These are phyloP conservation scores for Leishmania major DNA, from an alignment of 208 protist species.

Conservation along the genomic window DNA sequence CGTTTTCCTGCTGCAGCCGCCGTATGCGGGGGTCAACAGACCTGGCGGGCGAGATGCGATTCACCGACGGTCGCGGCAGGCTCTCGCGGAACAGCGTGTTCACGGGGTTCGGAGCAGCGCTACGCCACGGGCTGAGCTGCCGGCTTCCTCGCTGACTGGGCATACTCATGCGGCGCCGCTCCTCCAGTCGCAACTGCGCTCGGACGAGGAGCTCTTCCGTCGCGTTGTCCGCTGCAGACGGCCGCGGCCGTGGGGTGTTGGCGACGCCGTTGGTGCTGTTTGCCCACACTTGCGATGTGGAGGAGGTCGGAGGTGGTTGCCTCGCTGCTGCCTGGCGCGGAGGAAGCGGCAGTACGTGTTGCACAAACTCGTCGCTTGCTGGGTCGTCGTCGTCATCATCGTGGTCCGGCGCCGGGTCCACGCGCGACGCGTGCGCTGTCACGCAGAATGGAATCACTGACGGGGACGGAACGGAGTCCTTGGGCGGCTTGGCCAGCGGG, in stretches of 20 bases:
- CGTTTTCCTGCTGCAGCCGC: conserved; percentile 53
- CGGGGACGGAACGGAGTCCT: background rate
- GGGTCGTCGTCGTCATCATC: conserved; percentile 10
- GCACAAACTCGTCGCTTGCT: conserved; percentile 32
- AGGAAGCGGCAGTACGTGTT: conserved; percentile 28
- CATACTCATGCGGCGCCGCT: conserved; percentile 26
- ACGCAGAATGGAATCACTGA: background rate
- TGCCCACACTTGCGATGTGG: conserved; percentile 5
- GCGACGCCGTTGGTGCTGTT: conserved; percentile 1
- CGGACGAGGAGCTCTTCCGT: conserved; percentile 41
- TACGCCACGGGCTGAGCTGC: conserved; percentile 18
- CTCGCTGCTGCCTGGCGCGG: background rate
- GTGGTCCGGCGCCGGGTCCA: background rate
- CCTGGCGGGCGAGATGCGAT: background rate
- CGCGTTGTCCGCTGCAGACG: conserved; percentile 19
- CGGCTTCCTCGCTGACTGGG: conserved; percentile 8
- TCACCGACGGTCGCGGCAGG: background rate
- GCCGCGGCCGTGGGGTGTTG: background rate
- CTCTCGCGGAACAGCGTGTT: conserved; percentile 8
- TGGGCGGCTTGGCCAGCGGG: background rate
- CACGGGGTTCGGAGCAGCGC: background rate
- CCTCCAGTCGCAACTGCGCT: conserved; percentile 52
- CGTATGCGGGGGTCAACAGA: conserved; percentile 30
- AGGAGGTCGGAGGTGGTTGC: background rate
- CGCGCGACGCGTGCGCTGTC: background rate